Base-by-base conservation (phyloP, 495 filamentous ascomycete genomes). In the Bacidia rubella region DNA sequence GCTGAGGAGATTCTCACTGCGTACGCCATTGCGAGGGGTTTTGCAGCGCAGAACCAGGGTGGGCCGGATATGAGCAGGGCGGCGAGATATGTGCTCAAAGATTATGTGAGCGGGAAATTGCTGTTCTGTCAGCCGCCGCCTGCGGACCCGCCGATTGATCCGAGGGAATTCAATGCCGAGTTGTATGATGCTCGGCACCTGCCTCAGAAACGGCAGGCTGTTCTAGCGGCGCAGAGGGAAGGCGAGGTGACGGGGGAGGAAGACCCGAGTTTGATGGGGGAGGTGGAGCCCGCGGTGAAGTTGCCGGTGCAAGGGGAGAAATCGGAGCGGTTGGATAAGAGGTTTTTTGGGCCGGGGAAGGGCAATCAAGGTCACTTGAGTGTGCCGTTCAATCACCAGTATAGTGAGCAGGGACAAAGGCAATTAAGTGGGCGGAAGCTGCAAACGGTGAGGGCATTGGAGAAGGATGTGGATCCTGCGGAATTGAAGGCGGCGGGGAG, bases 71-170 rank as follows among this genome's bases (percentile, higher is more conserved):
- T 95, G 69, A 90, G 87, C 1, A 75, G 93, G 54, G 93, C 92
- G 5, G 92, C 90, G 1, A 76, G 93, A 49, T 85, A 86, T 54
- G 71, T 99, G 12, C 77, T 99, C 17, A 99, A 99, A 66, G 93
- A 99, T 70, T 97, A 95, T 60, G 92, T 99, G 53, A 93, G 81
- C 61, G 93, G 93, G 51, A 96, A 95, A 67, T 78, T 99, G 2
- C 76, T 95, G 7, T 97, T 84, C 73, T 87, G 86, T 59, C 80
- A 90, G 59, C 90, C 93, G 12, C 93, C 93, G 0, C 88, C 87
- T 1, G 51, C 55, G 1, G 74, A 81, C 38, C 68, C 74, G 0
- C 69, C 72, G 20, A 79, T 83, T 52, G 85, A 96, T 60, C 69
- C 76, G 0, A 63, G 67, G 26, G 77, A 81, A 27, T 99, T 96